Conservation (phyloP, 208 protist genomes). For the Leishmania mexicana region DNA sequence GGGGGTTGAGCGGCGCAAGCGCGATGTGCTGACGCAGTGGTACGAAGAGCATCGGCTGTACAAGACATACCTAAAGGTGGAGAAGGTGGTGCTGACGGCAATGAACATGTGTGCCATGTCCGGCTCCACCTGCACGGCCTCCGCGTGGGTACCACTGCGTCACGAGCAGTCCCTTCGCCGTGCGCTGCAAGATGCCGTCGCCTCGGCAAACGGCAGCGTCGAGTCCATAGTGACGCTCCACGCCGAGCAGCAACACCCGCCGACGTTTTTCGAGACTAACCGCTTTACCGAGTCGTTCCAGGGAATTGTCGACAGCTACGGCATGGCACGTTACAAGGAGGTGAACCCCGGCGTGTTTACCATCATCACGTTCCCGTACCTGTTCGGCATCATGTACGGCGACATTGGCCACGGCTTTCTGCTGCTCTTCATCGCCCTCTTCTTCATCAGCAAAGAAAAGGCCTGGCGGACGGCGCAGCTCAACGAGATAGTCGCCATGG, state of each 20-base stretch:
- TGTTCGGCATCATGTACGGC: conserved; percentile 99
- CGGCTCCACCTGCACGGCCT: conserved; percentile 86
- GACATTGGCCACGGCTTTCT: conserved; percentile 98
- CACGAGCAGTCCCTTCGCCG: conserved; percentile 54
- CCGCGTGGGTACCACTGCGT: conserved; percentile 87
- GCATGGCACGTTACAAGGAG: conserved; percentile 93
- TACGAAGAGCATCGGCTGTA: conserved; percentile 49
- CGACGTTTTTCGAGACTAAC: conserved; percentile 97
- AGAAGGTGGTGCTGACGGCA: conserved; percentile 49
- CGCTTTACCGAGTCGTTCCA: conserved; percentile 97
- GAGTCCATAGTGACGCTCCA: conserved; percentile 88
- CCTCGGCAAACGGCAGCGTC: conserved; percentile 66
- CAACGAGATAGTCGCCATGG: conserved; percentile 90
- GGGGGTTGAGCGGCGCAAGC: conserved; percentile 38
- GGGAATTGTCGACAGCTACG: conserved; percentile 98
- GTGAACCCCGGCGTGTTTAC: conserved; percentile 96
- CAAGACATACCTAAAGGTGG: conserved; percentile 49
- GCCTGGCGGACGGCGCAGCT: conserved; percentile 54
- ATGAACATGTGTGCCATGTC: conserved; percentile 96
- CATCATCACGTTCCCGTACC: conserved; percentile 99
- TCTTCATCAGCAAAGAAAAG: conserved; percentile 88
- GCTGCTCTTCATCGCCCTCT: conserved; percentile 79
- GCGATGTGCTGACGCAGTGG: conserved; percentile 43
- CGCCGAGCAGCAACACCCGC: conserved; percentile 81
- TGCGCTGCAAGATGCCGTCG: conserved; percentile 54